phyloP scores from a whole-genome alignment of 176 grass and related monocot species.

The Lolium rigidum region DNA sequence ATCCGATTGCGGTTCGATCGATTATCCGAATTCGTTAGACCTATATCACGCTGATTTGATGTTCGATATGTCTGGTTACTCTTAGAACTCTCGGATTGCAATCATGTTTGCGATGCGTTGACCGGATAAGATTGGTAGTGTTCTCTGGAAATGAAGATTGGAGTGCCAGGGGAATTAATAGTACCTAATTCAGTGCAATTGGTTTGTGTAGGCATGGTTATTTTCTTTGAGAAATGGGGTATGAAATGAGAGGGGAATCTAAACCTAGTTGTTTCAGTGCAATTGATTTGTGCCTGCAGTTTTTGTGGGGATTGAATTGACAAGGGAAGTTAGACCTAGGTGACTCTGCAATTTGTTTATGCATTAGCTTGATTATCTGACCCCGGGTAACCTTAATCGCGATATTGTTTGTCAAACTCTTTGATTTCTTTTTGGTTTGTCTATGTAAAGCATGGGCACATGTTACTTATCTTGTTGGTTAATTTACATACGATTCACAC shows the following conservation, averaged over 20 bases:
- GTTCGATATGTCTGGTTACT: neutral
- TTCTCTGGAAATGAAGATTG: neutral
- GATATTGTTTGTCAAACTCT: neutral
- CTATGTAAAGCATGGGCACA: neutral
- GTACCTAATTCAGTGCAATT: neutral
- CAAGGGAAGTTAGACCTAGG: neutral
- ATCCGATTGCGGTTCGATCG: slow-evolving; percentile 5
- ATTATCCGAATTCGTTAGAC: neutral
- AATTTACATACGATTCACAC: neutral
- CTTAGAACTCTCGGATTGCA: neutral
- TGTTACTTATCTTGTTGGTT: neutral
- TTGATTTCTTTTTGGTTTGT: neutral
- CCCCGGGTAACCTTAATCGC: neutral
- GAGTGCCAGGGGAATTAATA: neutral
- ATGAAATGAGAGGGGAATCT: neutral
- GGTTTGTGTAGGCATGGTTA: neutral
- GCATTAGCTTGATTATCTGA: too few relatives aligned
- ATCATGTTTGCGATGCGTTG: neutral
- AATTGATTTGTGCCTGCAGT: neutral
- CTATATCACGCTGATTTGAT: neutral
- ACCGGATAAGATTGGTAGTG: neutral
- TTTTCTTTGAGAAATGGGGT: neutral
- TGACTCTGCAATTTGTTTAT: neutral
- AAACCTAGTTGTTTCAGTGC: neutral
- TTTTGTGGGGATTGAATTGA: neutral